phyloP scores from a whole-genome alignment of 1,284 basidiomycete genomes.

The Heterobasidion irregulare region DNA sequence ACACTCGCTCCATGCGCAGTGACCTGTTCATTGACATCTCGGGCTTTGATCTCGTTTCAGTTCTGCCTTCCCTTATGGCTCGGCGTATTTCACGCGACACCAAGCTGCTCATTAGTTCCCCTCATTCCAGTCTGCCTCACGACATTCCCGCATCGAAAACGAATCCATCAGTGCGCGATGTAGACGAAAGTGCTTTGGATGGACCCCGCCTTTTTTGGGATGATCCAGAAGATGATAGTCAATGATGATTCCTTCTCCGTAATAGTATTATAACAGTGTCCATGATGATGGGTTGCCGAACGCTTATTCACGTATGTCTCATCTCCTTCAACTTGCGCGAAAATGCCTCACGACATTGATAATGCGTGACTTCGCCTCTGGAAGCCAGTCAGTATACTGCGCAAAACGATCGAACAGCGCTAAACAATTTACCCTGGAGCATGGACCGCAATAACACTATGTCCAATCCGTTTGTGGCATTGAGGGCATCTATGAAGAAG shows the following conservation, averaged over 20 bases:
- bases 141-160: no score
- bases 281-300: neutral
- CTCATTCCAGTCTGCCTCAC: no score
- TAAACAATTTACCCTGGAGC: slow-evolving; percentile 53
- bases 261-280: neutral
- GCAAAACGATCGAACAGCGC: neutral
- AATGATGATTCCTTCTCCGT: neutral
- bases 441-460: slow-evolving; percentile 93
- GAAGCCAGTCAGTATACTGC: neutral
- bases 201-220: neutral
- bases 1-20: neutral
- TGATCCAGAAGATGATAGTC: neutral
- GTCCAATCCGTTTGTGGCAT: slow-evolving; percentile 92
- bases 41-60: neutral
- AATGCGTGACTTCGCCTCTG: slow-evolving; percentile 91
- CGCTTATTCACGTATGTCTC: slow-evolving; percentile 2
- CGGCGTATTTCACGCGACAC: neutral
- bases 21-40: neutral
- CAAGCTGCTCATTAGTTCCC: no score
- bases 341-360: slow-evolving; percentile 86
- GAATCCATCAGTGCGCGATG: no score
- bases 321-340: slow-evolving; percentile 44
- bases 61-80: neutral
- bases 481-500: slow-evolving; percentile 73
- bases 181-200: neutral